These are phyloP conservation scores for Colletotrichum caudatum DNA, from an alignment of 2,329 filamentous ascomycete species.

Conservation along the genomic window DNA sequence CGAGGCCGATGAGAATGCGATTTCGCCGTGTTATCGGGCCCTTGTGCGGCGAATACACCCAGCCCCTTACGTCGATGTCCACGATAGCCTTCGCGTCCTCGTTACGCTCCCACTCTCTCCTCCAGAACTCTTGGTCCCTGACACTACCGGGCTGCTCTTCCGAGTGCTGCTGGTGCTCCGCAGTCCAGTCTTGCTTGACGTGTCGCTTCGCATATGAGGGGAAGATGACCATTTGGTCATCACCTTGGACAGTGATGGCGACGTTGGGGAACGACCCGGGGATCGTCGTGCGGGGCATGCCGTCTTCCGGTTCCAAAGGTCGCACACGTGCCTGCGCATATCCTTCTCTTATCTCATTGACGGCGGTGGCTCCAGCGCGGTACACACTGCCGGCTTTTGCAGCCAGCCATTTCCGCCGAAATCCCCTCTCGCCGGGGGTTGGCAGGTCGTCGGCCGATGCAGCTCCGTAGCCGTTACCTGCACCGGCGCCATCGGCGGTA, in stretches of 20 bases:
- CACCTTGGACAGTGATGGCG: slow-evolving; percentile 80
- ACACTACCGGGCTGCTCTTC: slow-evolving; percentile 55
- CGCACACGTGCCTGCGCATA: slow-evolving; percentile 65
- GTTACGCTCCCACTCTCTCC: slow-evolving; percentile 80
- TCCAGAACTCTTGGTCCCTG: slow-evolving; percentile 80
- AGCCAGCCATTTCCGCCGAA: slow-evolving; percentile 82
- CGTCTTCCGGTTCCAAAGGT: slow-evolving; percentile 51
- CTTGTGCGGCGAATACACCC: slow-evolving; percentile 89
- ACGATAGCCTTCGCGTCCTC: slow-evolving; percentile 88
- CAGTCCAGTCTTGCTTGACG: slow-evolving; percentile 60
- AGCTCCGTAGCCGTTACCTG: slow-evolving; percentile 47
- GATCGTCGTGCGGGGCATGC: slow-evolving; percentile 61
- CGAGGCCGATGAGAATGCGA: slow-evolving; percentile 85
- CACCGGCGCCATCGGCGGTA: not conserved
- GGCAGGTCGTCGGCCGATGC: slow-evolving; percentile 45
- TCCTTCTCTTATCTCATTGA: slow-evolving; percentile 70
- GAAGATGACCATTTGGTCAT: slow-evolving; percentile 95
- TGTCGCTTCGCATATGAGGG: slow-evolving; percentile 90
- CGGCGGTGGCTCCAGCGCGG: slow-evolving; percentile 66
- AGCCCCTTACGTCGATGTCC: slow-evolving; percentile 94
- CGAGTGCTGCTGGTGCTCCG: slow-evolving; percentile 48
- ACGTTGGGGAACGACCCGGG: slow-evolving; percentile 87
- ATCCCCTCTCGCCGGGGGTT: slow-evolving; percentile 70
- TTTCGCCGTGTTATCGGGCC: slow-evolving; percentile 90
- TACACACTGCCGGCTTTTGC: slow-evolving; percentile 70